Evolutionary conservation across 176 grass and related monocot genomes (phyloP).

Genomic region (Chrysopogon serrulatus): DNA sequence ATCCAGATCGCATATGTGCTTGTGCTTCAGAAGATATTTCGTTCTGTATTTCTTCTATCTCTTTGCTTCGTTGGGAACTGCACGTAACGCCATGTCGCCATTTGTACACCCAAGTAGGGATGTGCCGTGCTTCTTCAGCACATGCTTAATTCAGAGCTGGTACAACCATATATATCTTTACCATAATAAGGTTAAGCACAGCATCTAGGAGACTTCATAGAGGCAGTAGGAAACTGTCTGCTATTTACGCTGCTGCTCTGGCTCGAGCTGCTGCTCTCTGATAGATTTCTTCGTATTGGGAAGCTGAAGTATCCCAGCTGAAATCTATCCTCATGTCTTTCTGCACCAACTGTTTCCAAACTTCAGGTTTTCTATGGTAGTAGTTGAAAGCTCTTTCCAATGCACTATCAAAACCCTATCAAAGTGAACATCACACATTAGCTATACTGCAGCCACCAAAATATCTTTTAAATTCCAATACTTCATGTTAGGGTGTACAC

Average conservation of each 20-base stretch:
- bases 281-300: constrained; percentile 83
- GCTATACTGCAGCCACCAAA: not conserved
- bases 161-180: not conserved
- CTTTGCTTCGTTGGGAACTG: not conserved
- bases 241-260: constrained; percentile 36
- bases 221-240: constrained; percentile 8
- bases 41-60: not conserved
- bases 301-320: constrained; percentile 81
- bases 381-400: constrained; percentile 77
- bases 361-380: constrained; percentile 62
- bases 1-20: not conserved
- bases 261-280: constrained; percentile 61
- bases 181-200: not conserved
- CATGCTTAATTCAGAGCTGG: not conserved
- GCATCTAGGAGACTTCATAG: not conserved
- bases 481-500: not conserved
- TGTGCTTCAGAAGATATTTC: not conserved
- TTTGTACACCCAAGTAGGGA: not conserved
- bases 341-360: constrained; percentile 73
- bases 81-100: not conserved
- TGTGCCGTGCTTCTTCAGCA: not conserved
- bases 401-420: constrained; percentile 63
- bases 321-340: constrained; percentile 88
- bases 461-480: not conserved
- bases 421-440: constrained; percentile 18